A percentile compares a stretch with the other conserved stretches of the same genome.
phyloP scores from a whole-genome alignment of 768 basidiomycete genomes.

The Tricholoma matsutake region DNA sequence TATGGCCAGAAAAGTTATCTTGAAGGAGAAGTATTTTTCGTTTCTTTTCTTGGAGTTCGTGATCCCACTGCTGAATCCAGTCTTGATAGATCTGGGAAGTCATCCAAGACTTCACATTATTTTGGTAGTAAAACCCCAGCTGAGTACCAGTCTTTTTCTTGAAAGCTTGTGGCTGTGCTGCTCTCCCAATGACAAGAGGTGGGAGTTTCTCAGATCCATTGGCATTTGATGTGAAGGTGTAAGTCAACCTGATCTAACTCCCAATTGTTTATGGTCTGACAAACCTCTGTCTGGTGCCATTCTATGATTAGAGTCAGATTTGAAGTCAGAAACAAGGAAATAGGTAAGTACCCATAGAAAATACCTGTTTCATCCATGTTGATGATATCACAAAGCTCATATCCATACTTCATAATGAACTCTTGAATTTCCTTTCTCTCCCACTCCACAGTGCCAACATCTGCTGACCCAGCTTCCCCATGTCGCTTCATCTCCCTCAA shows the following conservation, averaged over 20 bases:
- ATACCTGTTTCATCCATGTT: constrained; percentile 38
- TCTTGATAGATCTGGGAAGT: too few relatives aligned
- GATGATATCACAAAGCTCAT: constrained; percentile 27
- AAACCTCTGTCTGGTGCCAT: constrained; percentile 24
- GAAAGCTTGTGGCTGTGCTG: constrained; percentile 25
- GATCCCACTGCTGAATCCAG: too few relatives aligned
- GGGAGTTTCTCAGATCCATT: constrained; percentile 24
- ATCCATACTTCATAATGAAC: constrained; percentile 25
- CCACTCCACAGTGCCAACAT: constrained; percentile 16
- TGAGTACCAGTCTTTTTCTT: constrained; percentile 20
- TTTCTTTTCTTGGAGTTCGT: too few relatives aligned
- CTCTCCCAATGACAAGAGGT: constrained; percentile 26
- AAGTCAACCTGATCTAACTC: constrained; percentile 23
- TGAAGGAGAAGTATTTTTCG: too few relatives aligned
- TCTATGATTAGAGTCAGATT: constrained; percentile 7
- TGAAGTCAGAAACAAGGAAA: neutral
- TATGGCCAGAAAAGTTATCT: too few relatives aligned
- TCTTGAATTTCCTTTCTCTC: constrained; percentile 24
- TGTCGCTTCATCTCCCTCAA: constrained; percentile 26
- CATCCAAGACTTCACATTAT: too few relatives aligned
- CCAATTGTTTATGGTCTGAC: too few relatives aligned
- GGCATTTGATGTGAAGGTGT: constrained; percentile 31
- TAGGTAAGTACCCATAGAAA: constrained; percentile 19
- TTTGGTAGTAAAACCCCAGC: too few relatives aligned
- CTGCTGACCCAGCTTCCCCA: constrained; percentile 33